Base-by-base conservation (phyloP, 495 filamentous ascomycete genomes). In the Aspergillus diversus region DNA sequence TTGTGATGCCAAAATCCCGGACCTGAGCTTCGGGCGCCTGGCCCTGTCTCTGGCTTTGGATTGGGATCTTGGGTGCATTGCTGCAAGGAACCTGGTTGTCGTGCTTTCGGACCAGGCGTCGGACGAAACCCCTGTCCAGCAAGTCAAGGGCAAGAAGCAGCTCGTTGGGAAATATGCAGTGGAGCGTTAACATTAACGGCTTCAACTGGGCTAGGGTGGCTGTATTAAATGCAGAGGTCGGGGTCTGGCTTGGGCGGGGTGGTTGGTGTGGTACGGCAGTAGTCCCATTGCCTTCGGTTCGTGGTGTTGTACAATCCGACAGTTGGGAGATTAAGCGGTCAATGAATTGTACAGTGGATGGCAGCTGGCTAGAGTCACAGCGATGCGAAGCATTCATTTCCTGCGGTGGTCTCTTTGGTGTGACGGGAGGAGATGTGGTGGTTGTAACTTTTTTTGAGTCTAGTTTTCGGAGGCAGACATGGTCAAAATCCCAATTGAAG, bases 141-240 rank as follows among this genome's bases (percentile, higher is more conserved):
- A 96, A 81, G 67, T 96, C 92, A 2, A 97, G 81, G 0, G 92
- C 91, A 4, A 90, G 89, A 0, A 96, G 84, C 17, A 87, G 69
- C 31, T 81, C 80, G 59, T 79, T 80, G 2, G 84, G 83, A 48
- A 85, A 80, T 5, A 87, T 71, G 50, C 77, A 83, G 70, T 86
- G 84, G 15, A 87, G 74, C 9, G 82, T 83, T 33, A 85, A 64
- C 60, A 87, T 68, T 16, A 83, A 49, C 33, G 78, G 72, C 60
- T 80, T 83, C 3, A 71, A 61, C 54, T 65, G 63, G 21, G 68
- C 37, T 5, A 68, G 43, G 12, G 71, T 58, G 48, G 64, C 43
- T 53, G 66, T 16, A 37, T 74, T 33, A 15, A 74, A 61, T 27
- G 63, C 32, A 11, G 69, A 56, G n/a, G 75, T 59, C 15, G 65